Conservation (phyloP, 169 alveolate species). For the Theileria annulata region DNA sequence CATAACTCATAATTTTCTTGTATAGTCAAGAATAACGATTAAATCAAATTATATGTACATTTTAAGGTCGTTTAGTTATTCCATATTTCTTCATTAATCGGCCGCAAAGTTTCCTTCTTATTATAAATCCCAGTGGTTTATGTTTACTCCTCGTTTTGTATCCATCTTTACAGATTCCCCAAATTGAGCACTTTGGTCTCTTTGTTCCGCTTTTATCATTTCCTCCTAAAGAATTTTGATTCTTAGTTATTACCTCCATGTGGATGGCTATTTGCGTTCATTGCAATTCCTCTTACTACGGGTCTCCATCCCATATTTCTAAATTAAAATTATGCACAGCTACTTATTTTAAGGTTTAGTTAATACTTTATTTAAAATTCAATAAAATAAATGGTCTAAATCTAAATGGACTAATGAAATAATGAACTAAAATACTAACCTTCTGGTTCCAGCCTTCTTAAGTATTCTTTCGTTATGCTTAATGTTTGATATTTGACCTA, state of each 20-base stretch:
- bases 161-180: conserved; percentile 83
- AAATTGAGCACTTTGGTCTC: conserved; percentile 80
- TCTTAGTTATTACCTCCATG: conserved; percentile 75
- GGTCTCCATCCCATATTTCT: conserved; percentile 86
- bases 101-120: conserved; percentile 78
- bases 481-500: conserved; percentile 84
- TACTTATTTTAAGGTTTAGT: not conserved
- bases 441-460: conserved; percentile 81
- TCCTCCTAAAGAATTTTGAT: conserved; percentile 63
- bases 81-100: conserved; percentile 80
- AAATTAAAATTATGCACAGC: not conserved
- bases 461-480: conserved; percentile 69
- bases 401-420: not conserved
- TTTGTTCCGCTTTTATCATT: conserved; percentile 78
- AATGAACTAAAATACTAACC: conserved; percentile 21
- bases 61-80: conserved; percentile 36
- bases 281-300: conserved; percentile 83
- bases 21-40: not conserved
- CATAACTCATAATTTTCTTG: not conserved
- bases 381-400: not conserved
- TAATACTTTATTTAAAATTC: not conserved
- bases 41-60: not conserved
- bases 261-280: conserved; percentile 84
- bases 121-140: conserved; percentile 82
- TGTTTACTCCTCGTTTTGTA: conserved; percentile 73